These are phyloP conservation scores for Trichoderma koningiopsis DNA, from an alignment of 2,329 filamentous ascomycete species.

Conservation along the genomic window DNA sequence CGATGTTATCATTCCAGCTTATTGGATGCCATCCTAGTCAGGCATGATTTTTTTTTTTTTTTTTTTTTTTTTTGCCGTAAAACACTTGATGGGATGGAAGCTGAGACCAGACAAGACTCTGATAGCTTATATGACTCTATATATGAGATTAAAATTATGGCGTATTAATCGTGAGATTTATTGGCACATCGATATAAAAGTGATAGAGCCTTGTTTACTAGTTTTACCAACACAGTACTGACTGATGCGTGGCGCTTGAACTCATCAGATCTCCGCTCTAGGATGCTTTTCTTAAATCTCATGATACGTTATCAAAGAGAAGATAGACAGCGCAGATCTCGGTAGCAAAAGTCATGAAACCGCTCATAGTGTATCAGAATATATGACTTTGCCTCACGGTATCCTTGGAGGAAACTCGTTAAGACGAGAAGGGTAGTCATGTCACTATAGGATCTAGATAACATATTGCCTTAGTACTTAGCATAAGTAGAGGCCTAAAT, in stretches of 20 bases:
- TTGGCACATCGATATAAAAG: neutral
- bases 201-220: neutral
- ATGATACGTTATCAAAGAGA: too few species aligned
- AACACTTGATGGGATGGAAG: neutral
- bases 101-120: too few species aligned
- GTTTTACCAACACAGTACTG: neutral
- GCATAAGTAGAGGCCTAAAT: neutral
- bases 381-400: too few species aligned
- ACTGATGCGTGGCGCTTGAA: neutral
- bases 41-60: neutral
- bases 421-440: neutral
- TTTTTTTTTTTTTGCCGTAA: neutral
- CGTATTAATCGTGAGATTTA: neutral
- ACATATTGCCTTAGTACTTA: neutral
- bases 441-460: neutral
- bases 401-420: too few species aligned
- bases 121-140: neutral
- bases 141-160: neutral
- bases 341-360: too few species aligned
- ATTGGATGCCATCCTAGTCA: neutral
- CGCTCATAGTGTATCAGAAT: too few species aligned
- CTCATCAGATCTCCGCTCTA: too few species aligned
- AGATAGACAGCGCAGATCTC: too few species aligned
- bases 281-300: too few species aligned
- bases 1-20: neutral